Conservation (phyloP, 1,139 yeast species). For the Debaryomycetaceae sp. region DNA sequence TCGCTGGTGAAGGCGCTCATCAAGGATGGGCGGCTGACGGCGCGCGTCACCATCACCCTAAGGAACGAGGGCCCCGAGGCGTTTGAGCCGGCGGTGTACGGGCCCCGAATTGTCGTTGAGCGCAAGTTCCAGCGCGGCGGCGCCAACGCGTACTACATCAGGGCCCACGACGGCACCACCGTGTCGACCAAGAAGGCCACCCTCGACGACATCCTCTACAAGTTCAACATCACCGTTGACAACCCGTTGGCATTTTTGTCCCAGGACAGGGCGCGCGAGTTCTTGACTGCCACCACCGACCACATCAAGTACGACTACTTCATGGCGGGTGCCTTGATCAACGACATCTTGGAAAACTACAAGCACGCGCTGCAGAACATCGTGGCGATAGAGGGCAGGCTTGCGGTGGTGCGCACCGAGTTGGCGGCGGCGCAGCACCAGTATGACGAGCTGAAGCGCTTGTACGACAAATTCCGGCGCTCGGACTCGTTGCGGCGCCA, state of each 20-base stretch:
- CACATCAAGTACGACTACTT: slow-evolving; percentile 68
- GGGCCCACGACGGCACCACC: slow-evolving; percentile 44
- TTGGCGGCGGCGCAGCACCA: slow-evolving; percentile 24
- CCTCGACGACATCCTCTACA: slow-evolving; percentile 63
- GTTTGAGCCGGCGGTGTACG: slow-evolving; percentile 60
- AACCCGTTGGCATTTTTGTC: slow-evolving; percentile 92
- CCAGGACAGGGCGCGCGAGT: slow-evolving; percentile 92
- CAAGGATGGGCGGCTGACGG: slow-evolving; percentile 68
- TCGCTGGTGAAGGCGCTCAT: slow-evolving; percentile 64
- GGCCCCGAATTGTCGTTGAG: slow-evolving; percentile 65
- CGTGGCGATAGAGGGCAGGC: slow-evolving; percentile 33
- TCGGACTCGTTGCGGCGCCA: slow-evolving; percentile 39
- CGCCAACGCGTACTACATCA: slow-evolving; percentile 46
- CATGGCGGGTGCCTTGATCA: slow-evolving; percentile 74
- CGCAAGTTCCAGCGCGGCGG: slow-evolving; percentile 59
- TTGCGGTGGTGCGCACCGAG: slow-evolving; percentile 27
- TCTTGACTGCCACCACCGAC: slow-evolving; percentile 71
- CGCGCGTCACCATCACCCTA: slow-evolving; percentile 57
- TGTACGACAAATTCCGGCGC: slow-evolving; percentile 36
- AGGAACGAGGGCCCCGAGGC: slow-evolving; percentile 65
- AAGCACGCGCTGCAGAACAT: slow-evolving; percentile 36
- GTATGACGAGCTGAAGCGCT: slow-evolving; percentile 31
- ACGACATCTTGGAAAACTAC: slow-evolving; percentile 54
- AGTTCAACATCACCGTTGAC: slow-evolving; percentile 74
- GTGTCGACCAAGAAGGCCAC: slow-evolving; percentile 61